Conservation (phyloP, 2,329 filamentous ascomycete species). For the Hirsutella rhossiliensis region DNA sequence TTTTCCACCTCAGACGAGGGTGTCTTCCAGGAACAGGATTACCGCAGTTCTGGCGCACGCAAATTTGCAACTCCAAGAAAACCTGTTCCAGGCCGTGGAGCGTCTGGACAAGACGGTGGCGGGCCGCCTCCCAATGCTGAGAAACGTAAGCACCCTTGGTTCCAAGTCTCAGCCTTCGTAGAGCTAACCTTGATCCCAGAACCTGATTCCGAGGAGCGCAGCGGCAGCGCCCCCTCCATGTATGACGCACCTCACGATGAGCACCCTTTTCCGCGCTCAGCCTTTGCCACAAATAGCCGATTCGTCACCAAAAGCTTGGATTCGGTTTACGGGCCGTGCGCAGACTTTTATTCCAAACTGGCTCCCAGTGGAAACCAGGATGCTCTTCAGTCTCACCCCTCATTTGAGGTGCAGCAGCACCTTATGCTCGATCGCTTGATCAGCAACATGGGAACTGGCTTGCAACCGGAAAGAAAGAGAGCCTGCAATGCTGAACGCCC, state of each 20-base stretch:
- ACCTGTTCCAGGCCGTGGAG: not conserved
- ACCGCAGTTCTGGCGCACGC: conserved; percentile 20
- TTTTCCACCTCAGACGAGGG: conserved; percentile 10
- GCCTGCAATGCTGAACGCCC: too few species aligned
- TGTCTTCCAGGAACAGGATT: conserved; percentile 9
- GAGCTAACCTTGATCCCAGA: not conserved
- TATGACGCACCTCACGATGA: conserved; percentile 24
- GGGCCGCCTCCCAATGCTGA: not conserved
- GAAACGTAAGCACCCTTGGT: not conserved
- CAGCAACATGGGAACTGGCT: conserved; percentile 11
- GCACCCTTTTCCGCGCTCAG: conserved; percentile 4
- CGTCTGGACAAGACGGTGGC: not conserved
- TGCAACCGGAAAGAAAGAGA: conserved; percentile 7
- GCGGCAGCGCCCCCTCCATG: conserved; percentile 28
- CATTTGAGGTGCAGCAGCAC: conserved; percentile 28
- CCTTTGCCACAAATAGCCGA: conserved; percentile 5
- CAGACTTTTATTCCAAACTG: conserved; percentile 3
- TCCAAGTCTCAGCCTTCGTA: too few species aligned
- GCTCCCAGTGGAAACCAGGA: conserved; percentile 20
- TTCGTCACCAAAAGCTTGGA: not conserved
- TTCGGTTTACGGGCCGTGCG: conserved; percentile 1
- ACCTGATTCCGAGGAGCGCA: not conserved
- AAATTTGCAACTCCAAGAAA: conserved; percentile 7
- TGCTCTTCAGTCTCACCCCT: conserved; percentile 14
- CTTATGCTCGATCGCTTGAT: conserved; percentile 25